A percentile compares a stretch with the other conserved stretches of the same genome.
These are phyloP conservation scores for Penicillium palitans DNA, from an alignment of 2,329 filamentous ascomycete species.

Conservation along the genomic window DNA sequence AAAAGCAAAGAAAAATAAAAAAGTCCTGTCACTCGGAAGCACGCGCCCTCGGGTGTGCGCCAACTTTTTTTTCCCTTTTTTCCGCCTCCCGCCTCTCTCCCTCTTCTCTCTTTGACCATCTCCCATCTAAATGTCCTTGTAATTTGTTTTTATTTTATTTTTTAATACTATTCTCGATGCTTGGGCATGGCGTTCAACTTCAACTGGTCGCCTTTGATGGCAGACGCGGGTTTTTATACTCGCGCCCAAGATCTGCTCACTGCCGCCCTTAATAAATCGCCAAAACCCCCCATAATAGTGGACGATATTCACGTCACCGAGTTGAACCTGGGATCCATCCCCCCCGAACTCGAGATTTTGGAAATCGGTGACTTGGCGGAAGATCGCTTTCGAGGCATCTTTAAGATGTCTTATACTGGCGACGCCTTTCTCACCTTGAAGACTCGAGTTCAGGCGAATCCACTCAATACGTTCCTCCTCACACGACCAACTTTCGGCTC, in stretches of 20 bases:
- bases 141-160: not conserved
- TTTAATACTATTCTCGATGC: constrained; percentile 29
- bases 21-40: not conserved
- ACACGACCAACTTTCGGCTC: constrained; percentile 92
- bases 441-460: constrained; percentile 96
- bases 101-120: not conserved
- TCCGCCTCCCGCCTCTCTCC: constrained; percentile 10
- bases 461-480: constrained; percentile 89
- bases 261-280: constrained; percentile 92
- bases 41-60: constrained; percentile 7
- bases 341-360: constrained; percentile 91
- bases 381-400: constrained; percentile 95
- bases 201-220: constrained; percentile 99
- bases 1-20: not conserved
- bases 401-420: constrained; percentile 98
- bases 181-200: constrained; percentile 96
- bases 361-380: constrained; percentile 97
- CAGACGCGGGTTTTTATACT: constrained; percentile 86
- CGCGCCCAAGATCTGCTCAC: constrained; percentile 93
- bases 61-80: constrained; percentile 4
- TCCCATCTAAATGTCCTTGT: constrained; percentile 5
- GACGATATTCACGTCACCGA: constrained; percentile 99
- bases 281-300: constrained; percentile 97
- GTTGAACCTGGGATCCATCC: constrained; percentile 91
- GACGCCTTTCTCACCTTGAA: constrained; percentile 94